Base-by-base conservation (phyloP, 1,139 yeast species). In the Candida smagusa region DNA sequence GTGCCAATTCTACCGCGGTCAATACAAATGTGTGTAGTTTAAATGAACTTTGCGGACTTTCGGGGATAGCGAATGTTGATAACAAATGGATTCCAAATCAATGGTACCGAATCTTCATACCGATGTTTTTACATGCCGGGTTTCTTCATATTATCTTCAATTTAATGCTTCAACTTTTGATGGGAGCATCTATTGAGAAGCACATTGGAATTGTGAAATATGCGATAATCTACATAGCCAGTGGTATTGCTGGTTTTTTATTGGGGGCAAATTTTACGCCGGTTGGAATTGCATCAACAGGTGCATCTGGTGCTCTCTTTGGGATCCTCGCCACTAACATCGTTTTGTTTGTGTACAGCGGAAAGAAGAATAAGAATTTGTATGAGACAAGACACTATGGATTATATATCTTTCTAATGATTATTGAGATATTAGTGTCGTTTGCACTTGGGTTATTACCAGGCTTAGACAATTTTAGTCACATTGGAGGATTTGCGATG, bases 91-190 rank as follows among this genome's bases (percentile, higher is more conserved):
- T 59, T 25, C 84, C 88, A 0, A 55, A 72, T 45, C 92, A 84
- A 59, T 81, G 87, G 84, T 84, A 83, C 72, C 59, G 92, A 37
- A 61, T 84, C 34, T 65, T 84, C 34, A 74, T 80, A 7, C 87
- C 92, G 1, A 81, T 83, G n/a, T 84, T 84, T 49, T 54, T 84
- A 37, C 92, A 84, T 53, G 89, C 88, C 4, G 92, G 92, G 0
- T 73, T 84, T 47, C 58, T 84, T 33, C 92, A 84, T 54, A 81
- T 84, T 30, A 58, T 79, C 24, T 80, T 81, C 68, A 84, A 84
- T 53, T 54, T 84, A 50, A 47, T 81, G 30, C 60, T 83, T 27
- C 90, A 84, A 56, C 54, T 81, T 12, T 64, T 75, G 12, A 68
- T 82, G 67, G 92, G 89, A 0, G 63, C 77, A 7, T 72, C 78